phyloP scores from a whole-genome alignment of 495 filamentous ascomycete species.

The Margaritispora aquatica region DNA sequence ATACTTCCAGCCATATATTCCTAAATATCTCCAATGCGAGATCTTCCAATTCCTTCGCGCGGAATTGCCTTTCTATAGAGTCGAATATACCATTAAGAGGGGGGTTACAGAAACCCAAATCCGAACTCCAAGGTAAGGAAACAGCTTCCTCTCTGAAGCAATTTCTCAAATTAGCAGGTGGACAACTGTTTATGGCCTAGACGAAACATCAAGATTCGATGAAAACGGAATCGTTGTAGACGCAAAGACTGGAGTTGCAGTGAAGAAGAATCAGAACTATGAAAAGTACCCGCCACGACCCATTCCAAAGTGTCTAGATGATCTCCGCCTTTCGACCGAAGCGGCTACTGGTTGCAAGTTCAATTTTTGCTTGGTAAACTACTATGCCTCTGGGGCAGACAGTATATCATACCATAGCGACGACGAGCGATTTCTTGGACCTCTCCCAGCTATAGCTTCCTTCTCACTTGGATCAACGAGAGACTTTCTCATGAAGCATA shows the following conservation, averaged over 20 bases:
- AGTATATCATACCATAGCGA: slow-evolving; percentile 72
- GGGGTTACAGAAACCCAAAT: slow-evolving; percentile 49
- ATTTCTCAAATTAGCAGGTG: slow-evolving; percentile 17
- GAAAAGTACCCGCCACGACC: slow-evolving; percentile 51
- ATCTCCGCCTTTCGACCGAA: slow-evolving; percentile 49
- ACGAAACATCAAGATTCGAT: slow-evolving; percentile 47
- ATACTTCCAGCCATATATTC: slow-evolving; percentile 62
- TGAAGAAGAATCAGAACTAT: slow-evolving; percentile 41
- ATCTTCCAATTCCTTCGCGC: slow-evolving; percentile 60
- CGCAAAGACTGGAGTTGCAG: slow-evolving; percentile 31
- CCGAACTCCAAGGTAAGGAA: slow-evolving; percentile 49
- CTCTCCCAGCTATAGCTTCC: slow-evolving; percentile 61
- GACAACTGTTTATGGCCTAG: slow-evolving; percentile 68
- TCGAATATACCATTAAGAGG: slow-evolving; percentile 61
- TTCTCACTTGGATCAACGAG: slow-evolving; percentile 58
- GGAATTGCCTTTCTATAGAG: slow-evolving; percentile 65
- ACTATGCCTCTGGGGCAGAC: slow-evolving; percentile 63
- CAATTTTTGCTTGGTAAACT: slow-evolving; percentile 74
- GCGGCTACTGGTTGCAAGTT: slow-evolving; percentile 51
- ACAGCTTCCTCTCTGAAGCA: not conserved
- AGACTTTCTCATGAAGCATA: slow-evolving; percentile 69
- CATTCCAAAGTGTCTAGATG: slow-evolving; percentile 58
- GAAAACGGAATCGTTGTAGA: slow-evolving; percentile 40
- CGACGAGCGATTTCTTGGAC: slow-evolving; percentile 67
- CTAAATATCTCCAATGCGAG: slow-evolving; percentile 38